These are phyloP conservation scores for Ogataea nitratoaversa DNA, from an alignment of 805 yeast genomes.

Conservation along the genomic window DNA sequence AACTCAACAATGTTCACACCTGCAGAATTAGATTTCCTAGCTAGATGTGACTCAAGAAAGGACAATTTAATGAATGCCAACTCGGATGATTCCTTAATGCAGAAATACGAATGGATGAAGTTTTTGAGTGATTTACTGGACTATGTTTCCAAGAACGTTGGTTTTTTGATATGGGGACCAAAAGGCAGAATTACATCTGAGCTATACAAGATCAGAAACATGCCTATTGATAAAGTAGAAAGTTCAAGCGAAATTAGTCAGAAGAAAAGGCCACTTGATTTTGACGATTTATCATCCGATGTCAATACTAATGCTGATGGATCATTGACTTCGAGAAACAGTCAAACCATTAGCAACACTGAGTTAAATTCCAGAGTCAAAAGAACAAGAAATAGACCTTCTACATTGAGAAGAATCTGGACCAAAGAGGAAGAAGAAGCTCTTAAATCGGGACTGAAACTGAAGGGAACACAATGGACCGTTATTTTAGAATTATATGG, in stretches of 20 bases:
- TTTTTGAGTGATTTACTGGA: slow-evolving; percentile 77
- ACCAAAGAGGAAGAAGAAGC: slow-evolving; percentile 85
- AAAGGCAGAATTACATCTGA: slow-evolving; percentile 30
- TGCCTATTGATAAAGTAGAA: slow-evolving; percentile 3
- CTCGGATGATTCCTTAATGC: slow-evolving; percentile 50
- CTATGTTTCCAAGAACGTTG: slow-evolving; percentile 71
- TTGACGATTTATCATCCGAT: background rate
- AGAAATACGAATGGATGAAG: slow-evolving; percentile 80
- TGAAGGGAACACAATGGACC: slow-evolving; percentile 92
- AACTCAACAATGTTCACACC: slow-evolving; percentile 50
- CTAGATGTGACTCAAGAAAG: slow-evolving; percentile 67
- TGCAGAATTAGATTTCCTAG: slow-evolving; percentile 73
- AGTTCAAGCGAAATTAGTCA: background rate
- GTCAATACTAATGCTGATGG: background rate
- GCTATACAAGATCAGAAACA: slow-evolving; percentile 11
- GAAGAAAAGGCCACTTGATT: background rate
- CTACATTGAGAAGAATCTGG: slow-evolving; percentile 65
- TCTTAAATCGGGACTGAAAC: slow-evolving; percentile 70
- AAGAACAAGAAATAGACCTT: slow-evolving; percentile 1
- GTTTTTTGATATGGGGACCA: slow-evolving; percentile 66
- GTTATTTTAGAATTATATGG: slow-evolving; percentile 88
- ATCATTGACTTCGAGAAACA: background rate
- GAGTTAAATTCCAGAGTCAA: slow-evolving; percentile 1
- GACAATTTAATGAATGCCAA: slow-evolving; percentile 49
- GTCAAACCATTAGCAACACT: background rate